phyloP scores from a whole-genome alignment of 2,329 filamentous ascomycete species.

The Alternaria viburni region DNA sequence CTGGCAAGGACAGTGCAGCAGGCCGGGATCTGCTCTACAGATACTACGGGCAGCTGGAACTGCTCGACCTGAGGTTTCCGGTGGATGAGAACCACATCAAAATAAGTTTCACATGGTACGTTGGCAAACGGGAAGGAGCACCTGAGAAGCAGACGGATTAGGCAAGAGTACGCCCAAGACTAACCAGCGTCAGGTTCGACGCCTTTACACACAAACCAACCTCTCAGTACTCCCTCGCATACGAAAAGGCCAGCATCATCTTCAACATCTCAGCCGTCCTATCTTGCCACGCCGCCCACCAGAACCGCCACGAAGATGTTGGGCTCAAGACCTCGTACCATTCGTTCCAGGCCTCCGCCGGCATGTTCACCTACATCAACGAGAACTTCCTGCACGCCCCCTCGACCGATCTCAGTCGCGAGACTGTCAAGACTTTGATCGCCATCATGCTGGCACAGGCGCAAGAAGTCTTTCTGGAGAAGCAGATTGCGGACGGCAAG shows the following conservation, averaged over 20 bases:
- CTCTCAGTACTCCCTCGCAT: slow-evolving; percentile 93
- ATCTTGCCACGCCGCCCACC: slow-evolving; percentile 91
- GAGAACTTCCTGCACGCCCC: slow-evolving; percentile 98
- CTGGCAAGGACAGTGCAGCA: slow-evolving; percentile 93
- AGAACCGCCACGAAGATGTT: slow-evolving; percentile 88
- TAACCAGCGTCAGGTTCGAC: slow-evolving; percentile 76
- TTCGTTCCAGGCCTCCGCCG: slow-evolving; percentile 95
- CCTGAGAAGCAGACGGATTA: not conserved
- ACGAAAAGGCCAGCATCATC: slow-evolving; percentile 98
- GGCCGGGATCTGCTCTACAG: slow-evolving; percentile 92
- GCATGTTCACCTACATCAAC: slow-evolving; percentile 99
- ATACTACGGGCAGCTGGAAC: slow-evolving; percentile 96
- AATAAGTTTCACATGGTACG: slow-evolving; percentile 95
- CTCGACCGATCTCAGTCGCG: slow-evolving; percentile 91
- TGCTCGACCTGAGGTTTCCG: slow-evolving; percentile 92
- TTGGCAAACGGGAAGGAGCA: not conserved
- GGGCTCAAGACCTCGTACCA: slow-evolving; percentile 97
- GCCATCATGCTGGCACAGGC: slow-evolving; percentile 92
- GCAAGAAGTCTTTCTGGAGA: slow-evolving; percentile 97
- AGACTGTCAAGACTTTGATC: slow-evolving; percentile 95
- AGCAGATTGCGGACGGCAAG: slow-evolving; percentile 90
- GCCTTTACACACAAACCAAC: slow-evolving; percentile 99
- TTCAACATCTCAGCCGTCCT: slow-evolving; percentile 99
- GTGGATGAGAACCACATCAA: slow-evolving; percentile 99
- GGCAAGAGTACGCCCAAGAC: not conserved